Base-by-base conservation (phyloP, 2,329 filamentous ascomycete genomes). In the Sclerotiophoma versabilis region DNA sequence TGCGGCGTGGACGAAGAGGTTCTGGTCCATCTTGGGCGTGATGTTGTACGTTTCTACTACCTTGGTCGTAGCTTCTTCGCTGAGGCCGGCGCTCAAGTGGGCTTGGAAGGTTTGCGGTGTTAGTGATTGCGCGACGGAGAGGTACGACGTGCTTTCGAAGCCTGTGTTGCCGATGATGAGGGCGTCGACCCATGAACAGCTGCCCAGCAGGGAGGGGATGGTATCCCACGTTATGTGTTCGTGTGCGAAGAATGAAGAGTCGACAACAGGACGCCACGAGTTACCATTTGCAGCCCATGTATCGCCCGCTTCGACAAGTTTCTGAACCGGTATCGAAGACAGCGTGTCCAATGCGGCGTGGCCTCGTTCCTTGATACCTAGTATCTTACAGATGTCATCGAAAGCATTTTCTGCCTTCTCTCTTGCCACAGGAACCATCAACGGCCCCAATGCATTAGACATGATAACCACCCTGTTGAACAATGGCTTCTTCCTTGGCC, bases 31-130 rank as follows among this genome's bases (percentile, higher is more conserved):
- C 8, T 62, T 54, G 5, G 68, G 46, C 0, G 58, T 56, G 36
- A 81, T 71, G 0, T 60, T 57, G 58, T 83, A 83, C 7, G 68
- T 64, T 1, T 62, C 1, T 71, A 30, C 4, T 52, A 38, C 1
- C 36, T 25, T 2, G 4, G 6, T 10, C 1, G 47, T 15, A 19
- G 12, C 11, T 3, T 22, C 11, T 5, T 22, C 12, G 19, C 65
- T 62, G 2, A 66, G 29, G 25, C 15, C 58, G 57, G 3, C 14
- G 59, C 46, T 10, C 44, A 25, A 60, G 23, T 25, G 22, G 66
- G 63, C 39, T 72, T 23, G 68, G 39, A 77, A 68, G 3, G 32
- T 30, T 0, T 55, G 61, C 4, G 65, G 57, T 15, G 64, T 62
- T 27, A 64, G 19, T 3, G 11, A 2, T 6, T 30, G 25, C 2